These are phyloP conservation scores for Penicillium odoratum DNA, from an alignment of 495 filamentous ascomycete species.

Conservation along the genomic window DNA sequence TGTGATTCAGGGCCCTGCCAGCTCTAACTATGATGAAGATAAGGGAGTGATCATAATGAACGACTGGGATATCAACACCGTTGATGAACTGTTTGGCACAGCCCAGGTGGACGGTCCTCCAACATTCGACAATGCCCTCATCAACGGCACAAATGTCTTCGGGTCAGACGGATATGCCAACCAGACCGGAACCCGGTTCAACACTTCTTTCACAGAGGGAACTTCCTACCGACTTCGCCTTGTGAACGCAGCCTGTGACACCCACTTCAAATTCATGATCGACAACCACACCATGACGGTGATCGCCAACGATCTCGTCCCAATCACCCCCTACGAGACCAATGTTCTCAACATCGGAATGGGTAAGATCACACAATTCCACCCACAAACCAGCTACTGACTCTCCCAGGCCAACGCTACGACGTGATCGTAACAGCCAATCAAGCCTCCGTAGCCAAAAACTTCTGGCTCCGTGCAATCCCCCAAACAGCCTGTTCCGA, in stretches of 20 bases:
- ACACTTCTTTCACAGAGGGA: constrained; percentile 38
- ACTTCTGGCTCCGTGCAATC: constrained; percentile 68
- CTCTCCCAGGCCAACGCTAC: constrained; percentile 57
- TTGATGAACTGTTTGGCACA: constrained; percentile 23
- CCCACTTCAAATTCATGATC: constrained; percentile 33
- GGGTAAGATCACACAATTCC: constrained; percentile 9
- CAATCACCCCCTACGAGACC: constrained; percentile 50
- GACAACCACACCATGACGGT: constrained; percentile 52
- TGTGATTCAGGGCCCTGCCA: constrained; percentile 49
- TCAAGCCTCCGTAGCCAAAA: constrained; percentile 31
- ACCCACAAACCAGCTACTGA: neutral
- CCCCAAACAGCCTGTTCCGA: constrained; percentile 48
- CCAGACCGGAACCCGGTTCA: constrained; percentile 26
- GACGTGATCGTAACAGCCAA: constrained; percentile 67
- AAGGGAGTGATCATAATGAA: constrained; percentile 59
- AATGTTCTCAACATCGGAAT: constrained; percentile 19
- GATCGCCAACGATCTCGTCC: constrained; percentile 53
- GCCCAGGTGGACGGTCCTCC: constrained; percentile 21
- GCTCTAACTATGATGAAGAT: constrained; percentile 61
- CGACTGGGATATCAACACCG: constrained; percentile 53
- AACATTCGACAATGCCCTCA: constrained; percentile 45
- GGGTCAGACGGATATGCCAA: constrained; percentile 27
- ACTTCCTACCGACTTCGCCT: constrained; percentile 50
- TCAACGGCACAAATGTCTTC: constrained; percentile 55
- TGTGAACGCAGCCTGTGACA: constrained; percentile 46